Evolutionary conservation across 2,329 filamentous ascomycete species (phyloP).

Genomic region (Ilyonectria sp.): DNA sequence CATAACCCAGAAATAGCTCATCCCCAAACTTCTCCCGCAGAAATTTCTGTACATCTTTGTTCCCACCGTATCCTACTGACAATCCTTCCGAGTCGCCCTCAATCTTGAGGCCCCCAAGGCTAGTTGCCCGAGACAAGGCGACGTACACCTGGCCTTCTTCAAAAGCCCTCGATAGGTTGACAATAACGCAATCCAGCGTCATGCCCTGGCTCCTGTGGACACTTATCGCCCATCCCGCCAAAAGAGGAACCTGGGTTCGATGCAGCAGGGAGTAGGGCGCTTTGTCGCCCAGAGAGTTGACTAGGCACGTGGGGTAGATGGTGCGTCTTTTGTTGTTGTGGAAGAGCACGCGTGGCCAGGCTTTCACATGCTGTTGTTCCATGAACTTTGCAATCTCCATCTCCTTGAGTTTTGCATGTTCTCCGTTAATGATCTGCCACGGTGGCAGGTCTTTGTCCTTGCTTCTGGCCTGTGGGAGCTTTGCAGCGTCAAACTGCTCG

Average conservation of each 20-base stretch:
- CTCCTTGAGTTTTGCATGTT: constrained; percentile 20
- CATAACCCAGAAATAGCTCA: not conserved
- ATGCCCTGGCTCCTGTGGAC: constrained; percentile 76
- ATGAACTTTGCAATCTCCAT: constrained; percentile 33
- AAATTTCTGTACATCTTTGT: constrained; percentile 28
- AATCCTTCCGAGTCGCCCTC: constrained; percentile 12
- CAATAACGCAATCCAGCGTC: constrained; percentile 71
- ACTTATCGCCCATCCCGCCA: constrained; percentile 74
- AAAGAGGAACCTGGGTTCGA: constrained; percentile 74
- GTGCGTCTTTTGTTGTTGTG: constrained; percentile 60
- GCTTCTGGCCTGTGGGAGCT: constrained; percentile 12
- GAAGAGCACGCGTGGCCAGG: constrained; percentile 61
- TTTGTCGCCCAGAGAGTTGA: constrained; percentile 62
- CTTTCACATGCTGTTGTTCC: not conserved
- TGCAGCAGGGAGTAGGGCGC: constrained; percentile 63
- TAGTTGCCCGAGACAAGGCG: constrained; percentile 42
- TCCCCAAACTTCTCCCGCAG: constrained; percentile 24
- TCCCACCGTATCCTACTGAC: not conserved
- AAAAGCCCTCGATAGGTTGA: constrained; percentile 68
- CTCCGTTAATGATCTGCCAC: constrained; percentile 14
- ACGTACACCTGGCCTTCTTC: constrained; percentile 75
- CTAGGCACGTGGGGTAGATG: constrained; percentile 67
- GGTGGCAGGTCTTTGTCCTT: not conserved
- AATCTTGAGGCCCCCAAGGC: constrained; percentile 23
- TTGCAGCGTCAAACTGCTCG: constrained; percentile 16